A percentile compares a stretch with the other conserved stretches of the same genome.
phyloP scores from a whole-genome alignment of 2,329 filamentous ascomycete genomes.

The Rutstroemia sydowiana region DNA sequence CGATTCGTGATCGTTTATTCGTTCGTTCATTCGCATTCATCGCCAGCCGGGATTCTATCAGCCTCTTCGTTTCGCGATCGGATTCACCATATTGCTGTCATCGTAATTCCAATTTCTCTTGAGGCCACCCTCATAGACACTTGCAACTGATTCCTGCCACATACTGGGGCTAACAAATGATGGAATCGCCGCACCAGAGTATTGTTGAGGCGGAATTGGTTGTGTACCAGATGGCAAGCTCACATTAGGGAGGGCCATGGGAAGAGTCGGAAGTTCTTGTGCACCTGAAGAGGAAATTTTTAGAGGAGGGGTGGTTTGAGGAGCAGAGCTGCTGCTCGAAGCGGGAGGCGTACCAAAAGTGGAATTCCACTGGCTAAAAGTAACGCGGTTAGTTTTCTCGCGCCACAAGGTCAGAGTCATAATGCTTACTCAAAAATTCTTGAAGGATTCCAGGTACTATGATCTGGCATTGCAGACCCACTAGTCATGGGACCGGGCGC shows the following conservation, averaged over 20 bases:
- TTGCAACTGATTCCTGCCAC: constrained; percentile 67
- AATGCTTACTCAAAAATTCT: constrained; percentile 79
- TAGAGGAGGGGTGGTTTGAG: constrained; percentile 32
- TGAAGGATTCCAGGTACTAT: constrained; percentile 72
- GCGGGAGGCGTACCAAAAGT: constrained; percentile 64
- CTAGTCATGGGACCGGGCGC: constrained; percentile 39
- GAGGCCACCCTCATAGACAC: constrained; percentile 58
- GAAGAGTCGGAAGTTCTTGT: constrained; percentile 41
- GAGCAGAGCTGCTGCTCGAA: constrained; percentile 29
- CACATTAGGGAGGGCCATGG: constrained; percentile 40
- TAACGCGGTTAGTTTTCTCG: constrained; percentile 23
- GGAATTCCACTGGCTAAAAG: constrained; percentile 79
- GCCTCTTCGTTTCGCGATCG: constrained; percentile 7
- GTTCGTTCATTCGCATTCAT: not conserved
- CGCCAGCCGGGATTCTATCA: not conserved
- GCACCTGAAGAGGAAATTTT: constrained; percentile 30
- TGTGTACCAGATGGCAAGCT: constrained; percentile 39
- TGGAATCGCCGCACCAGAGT: constrained; percentile 45
- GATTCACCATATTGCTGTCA: constrained; percentile 13
- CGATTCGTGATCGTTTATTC: not conserved
- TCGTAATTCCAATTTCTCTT: constrained; percentile 52
- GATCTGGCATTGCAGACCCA: constrained; percentile 43
- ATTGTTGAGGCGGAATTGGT: constrained; percentile 43
- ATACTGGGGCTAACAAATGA: constrained; percentile 62
- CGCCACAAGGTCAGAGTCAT: not conserved